These are phyloP conservation scores for Plasmodium vinckei DNA, from an alignment of 169 alveolate genomes.

Conservation along the genomic window DNA sequence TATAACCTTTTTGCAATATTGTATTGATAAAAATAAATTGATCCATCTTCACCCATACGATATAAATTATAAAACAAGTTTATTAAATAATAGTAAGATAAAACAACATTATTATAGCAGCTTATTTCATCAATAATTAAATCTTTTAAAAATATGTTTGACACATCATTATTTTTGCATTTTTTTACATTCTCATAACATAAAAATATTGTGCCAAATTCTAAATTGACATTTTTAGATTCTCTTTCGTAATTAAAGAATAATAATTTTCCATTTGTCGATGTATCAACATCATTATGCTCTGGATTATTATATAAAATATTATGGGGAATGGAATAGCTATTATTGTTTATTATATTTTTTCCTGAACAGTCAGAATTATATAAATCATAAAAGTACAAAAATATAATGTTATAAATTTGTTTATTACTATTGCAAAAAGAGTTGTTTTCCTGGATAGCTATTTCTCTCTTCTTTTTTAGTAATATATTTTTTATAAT, in stretches of 20 bases:
- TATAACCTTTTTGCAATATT: slow-evolving; percentile 67
- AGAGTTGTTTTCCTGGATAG: too few species aligned
- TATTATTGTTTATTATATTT: neutral
- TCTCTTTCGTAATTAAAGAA: slow-evolving; percentile 70
- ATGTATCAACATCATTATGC: neutral
- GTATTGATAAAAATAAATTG: slow-evolving; percentile 67
- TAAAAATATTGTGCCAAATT: slow-evolving; percentile 44
- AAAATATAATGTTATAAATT: slow-evolving; percentile 51
- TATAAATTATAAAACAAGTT: slow-evolving; percentile 50
- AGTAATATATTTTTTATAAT: slow-evolving; percentile 30
- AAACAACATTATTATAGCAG: slow-evolving; percentile 52
- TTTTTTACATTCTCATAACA: slow-evolving; percentile 28
- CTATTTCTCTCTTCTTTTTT: slow-evolving; percentile 37
- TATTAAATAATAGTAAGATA: slow-evolving; percentile 61
- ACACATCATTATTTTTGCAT: neutral
- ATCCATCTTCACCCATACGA: slow-evolving; percentile 37
- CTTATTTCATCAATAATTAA: slow-evolving; percentile 23
- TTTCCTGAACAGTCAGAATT: neutral
- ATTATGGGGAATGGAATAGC: neutral
- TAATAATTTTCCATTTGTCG: slow-evolving; percentile 1
- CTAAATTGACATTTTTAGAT: slow-evolving; percentile 53
- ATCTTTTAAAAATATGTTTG: slow-evolving; percentile 7
- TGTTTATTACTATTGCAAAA: slow-evolving; percentile 5
- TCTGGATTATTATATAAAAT: neutral
- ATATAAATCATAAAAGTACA: slow-evolving; percentile 35